A percentile compares a stretch with the other conserved stretches of the same genome.
These are phyloP conservation scores for Chrysanthemum makinoi DNA, from an alignment of 129 eudicot genomes.

Conservation along the genomic window DNA sequence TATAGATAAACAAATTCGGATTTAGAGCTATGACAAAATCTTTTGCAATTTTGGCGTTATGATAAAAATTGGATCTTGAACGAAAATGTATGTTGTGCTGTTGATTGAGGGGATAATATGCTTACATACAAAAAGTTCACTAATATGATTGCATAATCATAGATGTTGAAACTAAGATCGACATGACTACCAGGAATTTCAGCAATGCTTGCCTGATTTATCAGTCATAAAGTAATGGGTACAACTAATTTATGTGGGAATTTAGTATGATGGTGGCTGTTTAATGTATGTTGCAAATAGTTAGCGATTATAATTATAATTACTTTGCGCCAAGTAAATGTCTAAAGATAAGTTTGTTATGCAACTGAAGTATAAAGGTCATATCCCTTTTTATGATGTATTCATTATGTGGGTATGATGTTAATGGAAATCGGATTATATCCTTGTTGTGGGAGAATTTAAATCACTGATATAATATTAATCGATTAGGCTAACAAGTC, in stretches of 20 bases:
- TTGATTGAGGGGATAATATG: slow-evolving; percentile 2
- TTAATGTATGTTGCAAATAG: background rate
- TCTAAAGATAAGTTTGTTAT: background rate
- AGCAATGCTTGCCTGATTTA: no score
- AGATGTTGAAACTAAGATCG: no score
- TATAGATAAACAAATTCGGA: slow-evolving; percentile 1
- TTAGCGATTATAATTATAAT: background rate
- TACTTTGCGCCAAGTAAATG: background rate
- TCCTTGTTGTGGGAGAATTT: no score
- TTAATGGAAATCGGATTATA: no score
- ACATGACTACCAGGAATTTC: no score
- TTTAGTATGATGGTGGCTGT: no score
- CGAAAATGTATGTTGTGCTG: background rate
- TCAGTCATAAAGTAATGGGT: no score
- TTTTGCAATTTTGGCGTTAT: background rate
- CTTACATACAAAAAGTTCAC: background rate
- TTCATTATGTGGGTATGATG: no score
- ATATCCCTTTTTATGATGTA: background rate
- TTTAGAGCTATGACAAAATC: background rate
- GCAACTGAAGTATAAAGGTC: background rate
- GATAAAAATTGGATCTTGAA: background rate
- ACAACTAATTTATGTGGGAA: no score
- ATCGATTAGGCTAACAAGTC: background rate
- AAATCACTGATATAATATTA: background rate
- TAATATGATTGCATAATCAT: background rate